Percentiles rank a stretch among this genome's conserved stretches.
These are phyloP conservation scores for Talaromyces borbonicus DNA, from an alignment of 495 filamentous ascomycete genomes.

Conservation along the genomic window DNA sequence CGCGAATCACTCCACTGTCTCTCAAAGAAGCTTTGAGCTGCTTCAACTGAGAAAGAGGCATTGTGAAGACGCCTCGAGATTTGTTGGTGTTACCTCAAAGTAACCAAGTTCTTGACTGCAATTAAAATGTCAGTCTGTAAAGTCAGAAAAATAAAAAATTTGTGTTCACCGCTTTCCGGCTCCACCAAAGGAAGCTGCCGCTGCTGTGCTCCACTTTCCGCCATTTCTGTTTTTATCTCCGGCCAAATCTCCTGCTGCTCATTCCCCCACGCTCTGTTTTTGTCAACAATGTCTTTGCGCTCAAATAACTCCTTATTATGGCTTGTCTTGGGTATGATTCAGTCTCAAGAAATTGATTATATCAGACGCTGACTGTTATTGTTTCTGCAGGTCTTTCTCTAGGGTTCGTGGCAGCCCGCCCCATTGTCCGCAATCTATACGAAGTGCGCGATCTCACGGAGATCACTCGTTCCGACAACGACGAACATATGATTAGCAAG, in stretches of 20 bases:
- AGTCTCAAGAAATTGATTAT: background rate
- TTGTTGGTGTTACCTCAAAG: background rate
- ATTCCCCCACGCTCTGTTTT: background rate
- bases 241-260: background rate
- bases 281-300: slow-evolving; percentile 27
- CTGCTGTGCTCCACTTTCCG: slow-evolving; percentile 15
- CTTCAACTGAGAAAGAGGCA: slow-evolving; percentile 95
- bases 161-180: slow-evolving; percentile 23
- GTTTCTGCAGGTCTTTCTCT: slow-evolving; percentile 30
- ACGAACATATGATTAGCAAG: slow-evolving; percentile 36
- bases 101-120: too few species aligned
- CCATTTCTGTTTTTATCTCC: slow-evolving; percentile 14
- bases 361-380: slow-evolving; percentile 1
- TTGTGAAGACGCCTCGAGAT: too few species aligned
- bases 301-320: slow-evolving; percentile 34
- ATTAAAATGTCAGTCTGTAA: too few species aligned
- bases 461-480: slow-evolving; percentile 36
- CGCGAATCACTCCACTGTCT: slow-evolving; percentile 78
- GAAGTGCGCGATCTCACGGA: slow-evolving; percentile 39
- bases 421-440: slow-evolving; percentile 35
- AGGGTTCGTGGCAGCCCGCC: slow-evolving; percentile 33
- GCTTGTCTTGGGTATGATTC: slow-evolving; percentile 30
- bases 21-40: slow-evolving; percentile 82
- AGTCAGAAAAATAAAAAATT: slow-evolving; percentile 13
- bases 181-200: slow-evolving; percentile 24